Evolutionary conservation across 1,139 yeast species (phyloP), one percentile per base, ranked within the genome.

Genomic region (Saccharomycopsis hybrid): DNA sequence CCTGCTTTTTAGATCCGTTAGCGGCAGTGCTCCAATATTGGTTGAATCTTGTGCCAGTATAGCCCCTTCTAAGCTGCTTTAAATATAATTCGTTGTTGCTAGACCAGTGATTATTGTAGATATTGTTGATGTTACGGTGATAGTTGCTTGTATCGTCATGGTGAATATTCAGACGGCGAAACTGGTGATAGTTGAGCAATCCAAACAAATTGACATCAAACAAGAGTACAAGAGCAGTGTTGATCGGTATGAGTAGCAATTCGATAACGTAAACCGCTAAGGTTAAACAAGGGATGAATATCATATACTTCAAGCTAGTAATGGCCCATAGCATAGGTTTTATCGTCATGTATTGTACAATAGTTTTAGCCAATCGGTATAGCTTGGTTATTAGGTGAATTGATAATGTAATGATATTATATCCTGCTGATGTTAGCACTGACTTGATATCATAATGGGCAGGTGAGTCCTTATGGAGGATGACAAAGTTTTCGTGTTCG

Each of bases 121-220:
- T 37, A 40, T 50, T 50, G 41, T 50, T 50, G 13, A 45, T 28
- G 30, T 28, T 35, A 3, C 7, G 18, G 39, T 36, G 13, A 13
- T 7, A 36, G 40, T 36, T 13, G 5, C 18, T 5, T 5, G 30
- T 11, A n/a, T 24, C 4, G n/a, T 25, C 5, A n/a, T n/a, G n/a
- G n/a, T n/a, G n/a, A n/a, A n/a, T n/a, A n/a, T n/a, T n/a, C n/a
- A n/a, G n/a, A n/a, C n/a, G n/a, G n/a, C n/a, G n/a, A 38, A 40
- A 41, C n/a, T 28, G 28, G 11, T 30, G 8, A 35, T 29, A 44
- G 32, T 43, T 50, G 24, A 39, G 13, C 25, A 49, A 11, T 11
- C 54, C 54, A 7, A 38, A n/a, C 11, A 49, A 18, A 31, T 44
- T 51, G 39, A 49, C 28, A 27, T 48, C 52, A 24, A 51, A 51